phyloP scores from a whole-genome alignment of 495 filamentous ascomycete species.

The Neurospora sp. region DNA sequence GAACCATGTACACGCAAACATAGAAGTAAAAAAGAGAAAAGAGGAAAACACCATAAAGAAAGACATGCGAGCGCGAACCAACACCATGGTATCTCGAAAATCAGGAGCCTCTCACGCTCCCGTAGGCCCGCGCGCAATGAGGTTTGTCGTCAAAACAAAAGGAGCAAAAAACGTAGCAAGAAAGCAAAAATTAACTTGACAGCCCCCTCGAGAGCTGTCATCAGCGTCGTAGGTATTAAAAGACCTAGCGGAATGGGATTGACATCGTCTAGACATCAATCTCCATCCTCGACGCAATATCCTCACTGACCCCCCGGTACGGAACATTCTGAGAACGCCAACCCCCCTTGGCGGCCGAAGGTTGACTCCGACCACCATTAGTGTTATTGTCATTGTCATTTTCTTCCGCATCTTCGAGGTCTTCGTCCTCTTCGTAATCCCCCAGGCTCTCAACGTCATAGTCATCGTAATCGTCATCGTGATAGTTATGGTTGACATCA shows the following conservation, averaged over 20 bases:
- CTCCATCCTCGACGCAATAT: conserved; percentile 64
- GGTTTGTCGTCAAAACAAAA: background rate
- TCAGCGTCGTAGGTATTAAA: background rate
- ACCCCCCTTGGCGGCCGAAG: background rate
- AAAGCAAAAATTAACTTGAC: background rate
- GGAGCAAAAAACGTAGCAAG: background rate
- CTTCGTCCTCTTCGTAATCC: conserved; percentile 46
- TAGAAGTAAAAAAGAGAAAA: background rate
- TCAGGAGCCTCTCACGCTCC: background rate
- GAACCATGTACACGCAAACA: background rate
- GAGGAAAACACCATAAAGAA: conserved; percentile 3
- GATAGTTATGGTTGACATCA: conserved; percentile 40
- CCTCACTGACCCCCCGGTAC: conserved; percentile 62
- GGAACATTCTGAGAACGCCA: conserved; percentile 12
- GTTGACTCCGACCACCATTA: background rate
- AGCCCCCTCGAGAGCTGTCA: background rate
- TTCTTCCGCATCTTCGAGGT: conserved; percentile 23
- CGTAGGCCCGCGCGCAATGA: background rate
- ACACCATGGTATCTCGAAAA: background rate
- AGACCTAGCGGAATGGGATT: background rate
- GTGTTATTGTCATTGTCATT: conserved; percentile 38
- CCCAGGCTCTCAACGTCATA: conserved; percentile 40
- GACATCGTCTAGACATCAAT: conserved; percentile 27
- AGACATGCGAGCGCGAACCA: conserved; percentile 1
- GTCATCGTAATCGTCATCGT: conserved; percentile 35